These are phyloP conservation scores for Xylariomycetidae sp. DNA, from an alignment of 2,329 filamentous ascomycete genomes.

Conservation along the genomic window DNA sequence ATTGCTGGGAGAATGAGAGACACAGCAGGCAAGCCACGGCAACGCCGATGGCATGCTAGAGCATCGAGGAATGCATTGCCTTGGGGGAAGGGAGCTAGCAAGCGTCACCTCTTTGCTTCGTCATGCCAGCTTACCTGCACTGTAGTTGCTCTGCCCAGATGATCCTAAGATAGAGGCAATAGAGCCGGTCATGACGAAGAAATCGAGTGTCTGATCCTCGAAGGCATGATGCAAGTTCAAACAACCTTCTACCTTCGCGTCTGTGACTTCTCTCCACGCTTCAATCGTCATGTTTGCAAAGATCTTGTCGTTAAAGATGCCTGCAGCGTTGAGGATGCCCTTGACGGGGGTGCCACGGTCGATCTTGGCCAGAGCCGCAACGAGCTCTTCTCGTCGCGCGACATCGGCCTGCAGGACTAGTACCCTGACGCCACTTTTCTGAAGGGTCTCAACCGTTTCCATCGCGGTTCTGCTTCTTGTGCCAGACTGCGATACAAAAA, in stretches of 20 bases:
- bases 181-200: constrained; percentile 1
- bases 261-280: background rate
- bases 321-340: background rate
- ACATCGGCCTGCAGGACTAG: too few relatives aligned
- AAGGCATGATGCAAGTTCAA: background rate
- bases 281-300: constrained; percentile 1
- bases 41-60: background rate
- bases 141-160: background rate
- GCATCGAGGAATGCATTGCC: background rate
- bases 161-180: background rate
- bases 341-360: background rate
- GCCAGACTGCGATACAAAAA: too few relatives aligned
- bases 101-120: background rate
- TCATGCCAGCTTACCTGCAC: background rate
- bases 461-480: too few relatives aligned
- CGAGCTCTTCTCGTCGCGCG: too few relatives aligned
- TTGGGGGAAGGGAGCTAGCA: background rate
- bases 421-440: too few relatives aligned
- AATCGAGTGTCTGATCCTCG: background rate
- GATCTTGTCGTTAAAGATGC: background rate
- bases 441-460: too few relatives aligned
- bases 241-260: background rate
- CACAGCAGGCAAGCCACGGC: background rate
- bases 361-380: background rate
- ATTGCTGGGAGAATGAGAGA: constrained; percentile 1